phyloP scores from a whole-genome alignment of 352 stramenopile species.

The Globisporangium mamillatum region DNA sequence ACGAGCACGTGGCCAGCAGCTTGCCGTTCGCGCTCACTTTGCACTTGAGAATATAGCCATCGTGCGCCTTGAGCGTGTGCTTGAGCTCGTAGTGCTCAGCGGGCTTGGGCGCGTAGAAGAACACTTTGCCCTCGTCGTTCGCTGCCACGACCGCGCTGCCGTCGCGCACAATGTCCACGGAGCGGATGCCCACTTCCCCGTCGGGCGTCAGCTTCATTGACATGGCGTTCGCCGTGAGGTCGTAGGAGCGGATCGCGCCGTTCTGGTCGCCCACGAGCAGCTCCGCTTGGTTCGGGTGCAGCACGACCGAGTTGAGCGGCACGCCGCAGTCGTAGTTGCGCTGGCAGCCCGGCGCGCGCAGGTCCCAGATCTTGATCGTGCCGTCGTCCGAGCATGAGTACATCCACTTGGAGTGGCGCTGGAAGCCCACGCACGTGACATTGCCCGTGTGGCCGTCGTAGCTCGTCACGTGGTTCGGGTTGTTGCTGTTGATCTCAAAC shows the following conservation, averaged over 20 bases:
- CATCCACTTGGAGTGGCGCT: constrained; percentile 96
- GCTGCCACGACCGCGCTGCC: constrained; percentile 89
- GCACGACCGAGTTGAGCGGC: constrained; percentile 93
- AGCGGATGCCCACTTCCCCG: constrained; percentile 84
- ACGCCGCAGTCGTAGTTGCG: constrained; percentile 86
- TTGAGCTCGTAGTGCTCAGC: constrained; percentile 66
- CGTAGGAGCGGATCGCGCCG: constrained; percentile 91
- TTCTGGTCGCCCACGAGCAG: constrained; percentile 90
- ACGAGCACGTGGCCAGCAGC: constrained; percentile 91
- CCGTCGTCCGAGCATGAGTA: constrained; percentile 97
- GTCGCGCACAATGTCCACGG: constrained; percentile 92
- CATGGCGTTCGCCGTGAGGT: constrained; percentile 80
- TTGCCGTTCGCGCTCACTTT: constrained; percentile 84
- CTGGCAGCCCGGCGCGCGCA: constrained; percentile 82
- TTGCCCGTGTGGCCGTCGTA: constrained; percentile 96
- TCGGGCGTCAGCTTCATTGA: constrained; percentile 63
- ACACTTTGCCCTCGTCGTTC: constrained; percentile 94
- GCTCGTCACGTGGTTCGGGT: constrained; percentile 93
- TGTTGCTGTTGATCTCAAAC: constrained; percentile 97
- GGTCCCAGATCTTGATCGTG: constrained; percentile 94
- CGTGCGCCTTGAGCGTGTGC: constrained; percentile 79
- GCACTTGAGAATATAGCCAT: constrained; percentile 91
- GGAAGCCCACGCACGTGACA: constrained; percentile 97
- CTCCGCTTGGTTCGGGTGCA: constrained; percentile 94
- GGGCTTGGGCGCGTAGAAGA: constrained; percentile 86